Percentiles rank a stretch among this genome's conserved stretches.
phyloP scores from a whole-genome alignment of 805 yeast species.

The Cyberlindnera mrakii region DNA sequence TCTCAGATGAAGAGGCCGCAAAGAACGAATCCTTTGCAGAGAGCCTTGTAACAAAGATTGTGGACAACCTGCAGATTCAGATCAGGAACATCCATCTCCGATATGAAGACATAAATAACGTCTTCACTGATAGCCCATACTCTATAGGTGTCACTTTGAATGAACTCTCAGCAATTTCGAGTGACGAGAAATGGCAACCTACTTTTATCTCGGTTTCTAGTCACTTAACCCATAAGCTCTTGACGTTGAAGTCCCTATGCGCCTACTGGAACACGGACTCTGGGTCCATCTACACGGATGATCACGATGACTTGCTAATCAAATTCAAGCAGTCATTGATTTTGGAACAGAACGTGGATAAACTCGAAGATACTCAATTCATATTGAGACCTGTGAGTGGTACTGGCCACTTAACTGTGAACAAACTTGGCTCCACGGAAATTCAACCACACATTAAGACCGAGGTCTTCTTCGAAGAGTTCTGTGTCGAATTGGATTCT shows the following conservation, averaged over 20 bases:
- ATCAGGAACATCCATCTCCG: conserved; percentile 88
- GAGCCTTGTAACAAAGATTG: conserved; percentile 78
- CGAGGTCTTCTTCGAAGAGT: conserved; percentile 78
- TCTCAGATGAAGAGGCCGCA: conserved; percentile 32
- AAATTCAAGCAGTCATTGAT: conserved; percentile 42
- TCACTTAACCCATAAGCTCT: conserved; percentile 63
- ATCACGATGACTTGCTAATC: conserved; percentile 42
- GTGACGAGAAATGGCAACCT: conserved; percentile 81
- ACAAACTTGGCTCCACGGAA: conserved; percentile 72
- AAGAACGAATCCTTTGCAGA: conserved; percentile 82
- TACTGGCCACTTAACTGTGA: conserved; percentile 71
- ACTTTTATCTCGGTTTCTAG: conserved; percentile 73
- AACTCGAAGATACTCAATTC: conserved; percentile 38
- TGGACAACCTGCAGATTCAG: conserved; percentile 88
- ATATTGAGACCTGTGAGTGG: conserved; percentile 87
- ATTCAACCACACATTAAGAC: conserved; percentile 63
- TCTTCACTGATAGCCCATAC: conserved; percentile 69
- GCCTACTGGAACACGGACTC: conserved; percentile 80
- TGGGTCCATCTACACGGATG: conserved; percentile 38
- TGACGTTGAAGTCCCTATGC: conserved; percentile 68
- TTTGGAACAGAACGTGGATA: conserved; percentile 25
- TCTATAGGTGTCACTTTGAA: conserved; percentile 76
- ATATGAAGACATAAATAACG: conserved; percentile 72
- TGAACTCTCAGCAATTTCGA: conserved; percentile 87
- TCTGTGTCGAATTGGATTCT: conserved; percentile 81